These are phyloP conservation scores for Cordyceps javanica DNA, from an alignment of 2,329 filamentous ascomycete genomes.

Conservation along the genomic window DNA sequence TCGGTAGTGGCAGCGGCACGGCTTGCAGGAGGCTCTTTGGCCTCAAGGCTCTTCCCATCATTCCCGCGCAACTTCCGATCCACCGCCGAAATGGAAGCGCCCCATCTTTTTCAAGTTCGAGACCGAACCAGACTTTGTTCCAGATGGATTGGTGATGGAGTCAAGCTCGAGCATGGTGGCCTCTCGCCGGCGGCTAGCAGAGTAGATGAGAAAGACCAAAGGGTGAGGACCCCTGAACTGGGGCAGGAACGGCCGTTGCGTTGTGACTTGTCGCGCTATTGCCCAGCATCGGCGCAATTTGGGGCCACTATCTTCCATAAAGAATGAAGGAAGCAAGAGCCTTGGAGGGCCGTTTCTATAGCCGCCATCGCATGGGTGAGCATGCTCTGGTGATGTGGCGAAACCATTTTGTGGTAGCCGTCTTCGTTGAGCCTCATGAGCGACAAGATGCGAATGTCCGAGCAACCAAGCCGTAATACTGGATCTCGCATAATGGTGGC, in stretches of 20 bases:
- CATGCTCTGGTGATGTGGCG: background rate
- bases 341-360: background rate
- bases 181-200: background rate
- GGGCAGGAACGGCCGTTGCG: background rate
- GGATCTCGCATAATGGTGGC: background rate
- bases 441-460: background rate
- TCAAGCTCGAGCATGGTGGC: slow-evolving; percentile 1
- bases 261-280: background rate
- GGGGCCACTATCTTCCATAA: background rate
- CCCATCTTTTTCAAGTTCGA: slow-evolving; percentile 14
- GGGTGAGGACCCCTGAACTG: background rate
- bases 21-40: slow-evolving; percentile 7
- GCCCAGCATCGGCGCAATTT: background rate
- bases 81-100: slow-evolving; percentile 11
- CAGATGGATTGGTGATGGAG: slow-evolving; percentile 13
- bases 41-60: background rate
- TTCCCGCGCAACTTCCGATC: slow-evolving; percentile 16
- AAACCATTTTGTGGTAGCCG: background rate
- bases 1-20: slow-evolving; percentile 5
- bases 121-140: slow-evolving; percentile 18
- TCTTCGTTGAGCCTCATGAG: background rate
- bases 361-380: background rate
- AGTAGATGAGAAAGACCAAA: background rate
- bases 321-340: background rate
- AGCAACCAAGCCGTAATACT: slow-evolving; percentile 1